Base-by-base conservation (phyloP, 164 flowering plant species). In the Litsea cubeba region DNA sequence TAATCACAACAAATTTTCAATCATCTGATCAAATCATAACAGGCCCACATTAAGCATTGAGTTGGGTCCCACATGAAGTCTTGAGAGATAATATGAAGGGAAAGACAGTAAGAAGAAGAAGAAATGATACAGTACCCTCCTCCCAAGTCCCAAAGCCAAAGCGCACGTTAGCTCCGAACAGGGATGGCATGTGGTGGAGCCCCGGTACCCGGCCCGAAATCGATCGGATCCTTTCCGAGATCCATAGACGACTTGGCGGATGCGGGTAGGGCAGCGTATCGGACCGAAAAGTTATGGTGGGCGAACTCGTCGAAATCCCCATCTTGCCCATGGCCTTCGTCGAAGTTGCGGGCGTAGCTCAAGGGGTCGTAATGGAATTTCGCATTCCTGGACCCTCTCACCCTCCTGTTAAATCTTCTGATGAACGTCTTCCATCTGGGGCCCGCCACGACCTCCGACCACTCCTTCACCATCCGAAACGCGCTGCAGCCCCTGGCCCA, bases 371-470 rank as follows among this genome's bases (percentile, higher is more conserved):
- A 94, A n/a, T 88, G 88, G 84, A 82, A 90, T 50, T 88, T 85
- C 23, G 80, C 81, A 71, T 50, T 28, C 65, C 50, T 46, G 54
- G 51, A 49, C 2, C 50, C 49, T 64, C 79, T 67, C 49, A 78
- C 72, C 60, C 60, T 81, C 76, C 85, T 76, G 64, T 86, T 88
- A 78, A 93, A 87, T 25, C 90, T 78, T n/a, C 98, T 86, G 4
- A 92, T 88, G 79, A 94, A 94, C 0, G 94, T 94, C 84, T 94
- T 94, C 98, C 98, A 94, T 65, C 74, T 83, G 2, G 98, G 97
- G 0, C 95, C 97, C n/a, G 97, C 95, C 65, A 84, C 88, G 74
- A 92, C 71, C 82, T 94, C 97, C 71, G 97, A 91, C 93, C 90
- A 89, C 77, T 91, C 94, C 1, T 95, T 84, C 60, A 91, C 54